Evolutionary conservation across 768 basidiomycete genomes (phyloP).

Genomic region (Boletus rufocinnamomeus): DNA sequence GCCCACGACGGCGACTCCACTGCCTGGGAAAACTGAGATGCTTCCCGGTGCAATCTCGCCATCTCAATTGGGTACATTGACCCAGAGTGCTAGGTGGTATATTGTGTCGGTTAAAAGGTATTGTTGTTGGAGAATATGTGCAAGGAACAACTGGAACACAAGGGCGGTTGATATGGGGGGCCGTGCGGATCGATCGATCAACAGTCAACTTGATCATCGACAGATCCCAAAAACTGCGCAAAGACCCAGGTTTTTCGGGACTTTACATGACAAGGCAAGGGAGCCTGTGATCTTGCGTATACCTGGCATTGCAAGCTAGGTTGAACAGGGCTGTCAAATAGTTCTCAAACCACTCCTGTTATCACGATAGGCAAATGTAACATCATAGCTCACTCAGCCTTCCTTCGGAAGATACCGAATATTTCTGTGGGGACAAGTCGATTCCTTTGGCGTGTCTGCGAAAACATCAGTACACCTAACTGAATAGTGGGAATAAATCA

Average conservation of each 20-base stretch:
- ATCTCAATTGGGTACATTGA: not conserved
- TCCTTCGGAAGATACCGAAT: constrained; percentile 57
- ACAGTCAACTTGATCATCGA: not conserved
- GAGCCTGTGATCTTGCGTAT: not conserved
- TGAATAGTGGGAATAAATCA: not conserved
- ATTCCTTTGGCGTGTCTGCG: constrained; percentile 53
- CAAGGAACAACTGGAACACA: not conserved
- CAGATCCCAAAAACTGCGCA: not conserved
- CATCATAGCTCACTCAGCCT: constrained; percentile 30
- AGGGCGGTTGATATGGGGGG: not conserved
- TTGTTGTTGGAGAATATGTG: too few relatives aligned
- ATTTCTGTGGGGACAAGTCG: constrained; percentile 56
- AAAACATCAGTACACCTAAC: not conserved
- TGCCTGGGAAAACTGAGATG: not conserved
- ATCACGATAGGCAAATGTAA: not conserved
- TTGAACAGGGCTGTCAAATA: too few relatives aligned
- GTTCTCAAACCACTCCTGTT: not conserved
- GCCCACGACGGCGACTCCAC: not conserved
- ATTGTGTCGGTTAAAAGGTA: too few relatives aligned
- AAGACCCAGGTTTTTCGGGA: not conserved
- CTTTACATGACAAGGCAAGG: not conserved
- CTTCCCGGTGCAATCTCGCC: not conserved
- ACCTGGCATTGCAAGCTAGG: not conserved
- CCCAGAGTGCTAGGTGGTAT: not conserved
- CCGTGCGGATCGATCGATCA: not conserved